Base-by-base conservation (phyloP, 495 filamentous ascomycete genomes). In the Rhypophila decipiens region DNA sequence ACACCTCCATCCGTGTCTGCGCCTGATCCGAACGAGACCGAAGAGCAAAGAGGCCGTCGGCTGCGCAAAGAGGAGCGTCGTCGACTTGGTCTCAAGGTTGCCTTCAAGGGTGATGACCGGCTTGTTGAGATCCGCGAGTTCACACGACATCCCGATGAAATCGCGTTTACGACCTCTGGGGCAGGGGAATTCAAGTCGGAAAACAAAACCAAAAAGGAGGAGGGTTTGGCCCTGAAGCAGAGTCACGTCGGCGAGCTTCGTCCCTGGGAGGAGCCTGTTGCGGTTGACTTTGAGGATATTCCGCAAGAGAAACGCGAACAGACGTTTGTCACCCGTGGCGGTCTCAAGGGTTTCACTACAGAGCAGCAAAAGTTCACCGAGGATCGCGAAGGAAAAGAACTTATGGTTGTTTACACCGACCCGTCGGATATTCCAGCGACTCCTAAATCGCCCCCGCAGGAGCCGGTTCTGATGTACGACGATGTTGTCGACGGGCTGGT, bases 361-460 rank as follows among this genome's bases (percentile, higher is more conserved):
- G 68, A 77, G 0, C 83, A 94, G 58, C 82, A 82, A 47, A 71
- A 75, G 33, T 70, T 72, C 4, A 88, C 88, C 59, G 74, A 84
- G 23, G 74, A 82, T 42, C 80, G 86, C 8, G 90, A 95, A 64
- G 69, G 73, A 18, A 82, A 73, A n/a, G 89, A 86, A 20, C 76
- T 95, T 24, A 88, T 94, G 81, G 86, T 84, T 4, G 79, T 89
- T 49, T 93, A 95, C 57, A 78, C 84, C 2, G 80, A 81, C 43
- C 63, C 68, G 27, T 76, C 76, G 5, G 89, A 95, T 55, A 84
- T 94, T 49, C 90, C 90, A 4, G 69, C 80, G 1, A 80, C 83
- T 0, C 85, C 90, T 2, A 79, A 83, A 46, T 90, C 94, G 43
- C 88, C 89, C 3, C 62, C 73, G 5, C 54, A 59, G 37, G 59